phyloP scores from a whole-genome alignment of 2,329 filamentous ascomycete genomes.

The Fusarium praegraminearum region DNA sequence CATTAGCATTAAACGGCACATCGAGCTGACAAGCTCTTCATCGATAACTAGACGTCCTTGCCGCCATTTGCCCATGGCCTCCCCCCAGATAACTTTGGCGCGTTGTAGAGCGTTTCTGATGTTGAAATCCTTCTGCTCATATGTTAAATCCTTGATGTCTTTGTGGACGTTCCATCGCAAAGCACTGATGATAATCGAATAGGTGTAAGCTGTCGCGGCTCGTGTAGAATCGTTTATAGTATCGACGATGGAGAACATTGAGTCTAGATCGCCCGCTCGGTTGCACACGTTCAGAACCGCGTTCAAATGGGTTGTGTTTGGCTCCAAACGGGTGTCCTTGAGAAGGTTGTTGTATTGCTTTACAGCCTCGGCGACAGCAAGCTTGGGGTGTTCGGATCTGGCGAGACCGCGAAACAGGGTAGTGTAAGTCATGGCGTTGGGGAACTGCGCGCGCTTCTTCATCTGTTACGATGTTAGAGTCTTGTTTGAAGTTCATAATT shows the following conservation, averaged over 20 bases:
- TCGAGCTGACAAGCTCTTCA: constrained; percentile 81
- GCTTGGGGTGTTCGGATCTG: constrained; percentile 66
- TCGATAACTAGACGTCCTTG: constrained; percentile 78
- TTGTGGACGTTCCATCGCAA: constrained; percentile 62
- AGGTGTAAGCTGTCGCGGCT: constrained; percentile 77
- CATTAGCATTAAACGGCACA: constrained; percentile 81
- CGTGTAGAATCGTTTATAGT: constrained; percentile 74
- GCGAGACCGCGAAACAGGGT: constrained; percentile 83
- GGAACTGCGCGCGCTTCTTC: constrained; percentile 89
- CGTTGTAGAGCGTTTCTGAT: constrained; percentile 68
- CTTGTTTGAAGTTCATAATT: neutral
- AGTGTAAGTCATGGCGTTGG: constrained; percentile 86
- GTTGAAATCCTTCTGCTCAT: constrained; percentile 51
- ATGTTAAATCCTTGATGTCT: constrained; percentile 44
- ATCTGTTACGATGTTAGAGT: constrained; percentile 67
- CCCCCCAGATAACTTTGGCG: constrained; percentile 82
- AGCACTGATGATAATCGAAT: constrained; percentile 84
- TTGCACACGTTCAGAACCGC: constrained; percentile 87
- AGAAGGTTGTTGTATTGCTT: constrained; percentile 82
- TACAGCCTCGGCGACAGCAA: constrained; percentile 76
- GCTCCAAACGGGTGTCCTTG: constrained; percentile 71
- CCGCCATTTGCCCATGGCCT: constrained; percentile 81
- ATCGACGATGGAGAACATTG: constrained; percentile 81
- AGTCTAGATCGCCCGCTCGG: constrained; percentile 79
- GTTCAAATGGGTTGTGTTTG: constrained; percentile 87